These are phyloP conservation scores for Gaillardinia entomophila DNA, from an alignment of 805 yeast genomes.

Conservation along the genomic window DNA sequence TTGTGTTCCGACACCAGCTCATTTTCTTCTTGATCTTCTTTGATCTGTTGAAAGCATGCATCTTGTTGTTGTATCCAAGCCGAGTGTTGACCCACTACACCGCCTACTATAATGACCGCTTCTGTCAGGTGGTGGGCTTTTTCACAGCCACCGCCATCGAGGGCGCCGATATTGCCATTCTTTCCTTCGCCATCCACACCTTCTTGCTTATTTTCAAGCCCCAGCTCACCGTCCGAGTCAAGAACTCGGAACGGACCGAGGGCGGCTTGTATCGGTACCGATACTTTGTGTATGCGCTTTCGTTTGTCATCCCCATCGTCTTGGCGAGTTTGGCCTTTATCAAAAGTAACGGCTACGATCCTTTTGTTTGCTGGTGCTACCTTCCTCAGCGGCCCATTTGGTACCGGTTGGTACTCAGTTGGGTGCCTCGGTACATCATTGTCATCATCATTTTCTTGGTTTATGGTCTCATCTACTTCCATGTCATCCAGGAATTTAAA, in stretches of 20 bases:
- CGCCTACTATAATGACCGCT: slow-evolving; percentile 42
- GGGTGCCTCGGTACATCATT: slow-evolving; percentile 76
- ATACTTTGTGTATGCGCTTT: slow-evolving; percentile 49
- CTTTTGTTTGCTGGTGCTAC: slow-evolving; percentile 73
- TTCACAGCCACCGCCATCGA: slow-evolving; percentile 76
- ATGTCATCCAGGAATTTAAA: slow-evolving; percentile 60
- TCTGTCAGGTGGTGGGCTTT: slow-evolving; percentile 70
- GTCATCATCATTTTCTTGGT: slow-evolving; percentile 56
- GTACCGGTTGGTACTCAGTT: slow-evolving; percentile 68
- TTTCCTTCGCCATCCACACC: slow-evolving; percentile 79
- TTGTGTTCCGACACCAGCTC: slow-evolving; percentile 65
- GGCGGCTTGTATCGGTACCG: slow-evolving; percentile 70
- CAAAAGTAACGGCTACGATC: slow-evolving; percentile 37
- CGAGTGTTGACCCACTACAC: slow-evolving; percentile 40
- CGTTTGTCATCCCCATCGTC: slow-evolving; percentile 56
- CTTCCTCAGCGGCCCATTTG: slow-evolving; percentile 67
- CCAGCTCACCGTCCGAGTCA: slow-evolving; percentile 36
- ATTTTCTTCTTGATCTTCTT: slow-evolving; percentile 62
- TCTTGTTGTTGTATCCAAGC: slow-evolving; percentile 64
- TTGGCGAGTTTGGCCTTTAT: slow-evolving; percentile 73
- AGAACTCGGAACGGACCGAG: slow-evolving; percentile 39
- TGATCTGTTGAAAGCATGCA: slow-evolving; percentile 69
- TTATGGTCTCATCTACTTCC: slow-evolving; percentile 66
- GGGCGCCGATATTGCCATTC: slow-evolving; percentile 81
- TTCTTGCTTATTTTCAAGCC: slow-evolving; percentile 68